Evolutionary conservation across 208 protist genomes (phyloP).

Genomic region (Tritrichomonas foetus): DNA sequence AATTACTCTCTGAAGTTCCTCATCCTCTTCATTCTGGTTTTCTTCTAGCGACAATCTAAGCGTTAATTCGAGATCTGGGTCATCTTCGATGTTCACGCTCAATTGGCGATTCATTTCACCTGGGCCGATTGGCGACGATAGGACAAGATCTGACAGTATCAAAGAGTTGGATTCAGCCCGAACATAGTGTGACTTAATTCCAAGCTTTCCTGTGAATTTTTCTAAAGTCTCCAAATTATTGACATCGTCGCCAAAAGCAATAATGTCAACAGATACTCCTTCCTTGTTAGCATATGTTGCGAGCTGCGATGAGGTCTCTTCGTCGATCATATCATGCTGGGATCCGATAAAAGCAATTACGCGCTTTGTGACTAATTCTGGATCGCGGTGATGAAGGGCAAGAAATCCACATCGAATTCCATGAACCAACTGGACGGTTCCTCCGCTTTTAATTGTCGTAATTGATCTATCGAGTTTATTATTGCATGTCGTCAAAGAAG

Average conservation of each 20-base stretch:
- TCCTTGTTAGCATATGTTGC: neutral
- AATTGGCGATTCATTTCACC: neutral
- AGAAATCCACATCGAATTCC: constrained; percentile 3
- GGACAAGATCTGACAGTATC: neutral
- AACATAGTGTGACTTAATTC: neutral
- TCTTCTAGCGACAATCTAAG: neutral
- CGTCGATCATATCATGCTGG: neutral
- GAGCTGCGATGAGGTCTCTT: neutral
- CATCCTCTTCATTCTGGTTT: neutral
- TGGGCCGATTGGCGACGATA: neutral
- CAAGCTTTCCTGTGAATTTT: neutral
- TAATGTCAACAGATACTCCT: neutral
- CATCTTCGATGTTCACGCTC: neutral
- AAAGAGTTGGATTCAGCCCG: too few relatives aligned
- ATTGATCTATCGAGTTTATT: neutral
- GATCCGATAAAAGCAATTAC: neutral
- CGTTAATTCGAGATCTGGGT: neutral
- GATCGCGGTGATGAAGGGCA: neutral
- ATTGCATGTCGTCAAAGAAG: neutral
- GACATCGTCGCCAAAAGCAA: neutral
- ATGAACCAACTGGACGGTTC: neutral
- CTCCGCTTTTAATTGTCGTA: neutral
- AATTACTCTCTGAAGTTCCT: neutral
- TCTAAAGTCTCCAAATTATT: neutral
- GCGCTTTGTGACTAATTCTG: neutral